These are phyloP conservation scores for Xylariaceae sp. DNA, from an alignment of 2,329 filamentous ascomycete genomes.

Conservation along the genomic window DNA sequence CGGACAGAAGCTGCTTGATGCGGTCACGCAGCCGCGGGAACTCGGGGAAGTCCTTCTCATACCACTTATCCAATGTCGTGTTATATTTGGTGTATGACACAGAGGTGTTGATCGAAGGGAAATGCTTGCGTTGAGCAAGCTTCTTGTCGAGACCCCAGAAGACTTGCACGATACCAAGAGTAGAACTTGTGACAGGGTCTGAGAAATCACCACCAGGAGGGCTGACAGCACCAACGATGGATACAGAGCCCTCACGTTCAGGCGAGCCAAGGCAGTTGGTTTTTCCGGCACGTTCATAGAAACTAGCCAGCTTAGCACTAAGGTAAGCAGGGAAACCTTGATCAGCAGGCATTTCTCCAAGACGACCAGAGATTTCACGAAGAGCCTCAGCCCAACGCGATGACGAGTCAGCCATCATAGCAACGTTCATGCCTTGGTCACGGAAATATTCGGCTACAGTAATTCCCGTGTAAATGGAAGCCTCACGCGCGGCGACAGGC, in stretches of 20 bases:
- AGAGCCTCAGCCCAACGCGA: conserved; percentile 98
- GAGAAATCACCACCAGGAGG: conserved; percentile 99
- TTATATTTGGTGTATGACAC: conserved; percentile 98
- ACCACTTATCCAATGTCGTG: conserved; percentile 81
- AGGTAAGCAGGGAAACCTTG: conserved; percentile 99
- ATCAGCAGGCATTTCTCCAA: conserved; percentile 99
- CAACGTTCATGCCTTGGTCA: conserved; percentile 93
- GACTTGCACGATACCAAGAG: conserved; percentile 95
- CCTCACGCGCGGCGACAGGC: conserved; percentile 96
- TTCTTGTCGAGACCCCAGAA: conserved; percentile 99
- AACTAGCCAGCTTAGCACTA: conserved; percentile 92
- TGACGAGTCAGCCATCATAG: conserved; percentile 99
- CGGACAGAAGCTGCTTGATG: conserved; percentile 88
- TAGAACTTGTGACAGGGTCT: conserved; percentile 91
- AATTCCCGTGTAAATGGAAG: conserved; percentile 96
- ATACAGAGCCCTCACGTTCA: conserved; percentile 85
- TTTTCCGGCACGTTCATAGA: conserved; percentile 97
- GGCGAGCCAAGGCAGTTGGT: conserved; percentile 83
- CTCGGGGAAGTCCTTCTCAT: conserved; percentile 88
- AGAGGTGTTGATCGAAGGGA: conserved; percentile 95
- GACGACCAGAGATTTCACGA: conserved; percentile 96
- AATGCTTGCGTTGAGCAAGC: conserved; percentile 97
- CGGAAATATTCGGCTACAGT: conserved; percentile 96
- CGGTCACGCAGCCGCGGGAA: conserved; percentile 91
- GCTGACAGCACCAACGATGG: conserved; percentile 95